Evolutionary conservation across 176 grass and related monocot genomes (phyloP), one percentile per base, ranked within the genome.

Genomic region (Cymbopogon citratus): DNA sequence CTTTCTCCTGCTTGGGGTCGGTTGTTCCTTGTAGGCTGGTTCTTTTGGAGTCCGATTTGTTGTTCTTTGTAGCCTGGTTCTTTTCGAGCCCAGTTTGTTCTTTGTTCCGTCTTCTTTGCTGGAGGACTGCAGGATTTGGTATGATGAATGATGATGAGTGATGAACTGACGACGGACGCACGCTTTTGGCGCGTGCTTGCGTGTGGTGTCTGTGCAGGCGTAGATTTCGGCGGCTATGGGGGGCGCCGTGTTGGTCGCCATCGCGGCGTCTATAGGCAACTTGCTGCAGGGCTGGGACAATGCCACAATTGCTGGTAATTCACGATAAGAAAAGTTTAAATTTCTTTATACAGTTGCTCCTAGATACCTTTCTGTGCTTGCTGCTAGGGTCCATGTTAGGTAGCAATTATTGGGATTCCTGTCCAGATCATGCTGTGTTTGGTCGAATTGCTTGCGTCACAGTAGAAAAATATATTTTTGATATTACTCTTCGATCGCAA

Each of bases 221-320:
- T 63, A 61, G 80, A 49, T 21, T 89, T 89, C 73, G 79, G 10
- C 79, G 63, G 87, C 45, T 64, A 96, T 96, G 93, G 48, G 86
- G 57, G 90, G 93, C 86, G 86, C 90, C 74, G 93, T 96, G 27
- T 86, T 96, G 41, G 90, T 96, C 31, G 93, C 93, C 73, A 82
- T 96, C 79, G 90, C 90, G 61, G 93, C 93, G 43, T 90, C 93
- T 64, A 92, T 96, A 45, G 93, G 93, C 35, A 96, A 92, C 84
- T 64, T 96, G 59, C 77, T 96, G 5, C 93, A 96, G 66, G 93
- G 93, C 31, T 96, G 90, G 93, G 93, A 96, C 74, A 96, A 96
- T 88, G 93, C 93, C 23, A 92, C 93, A 74, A 96, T 96, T 71
- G 93, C 93, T 87, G 90, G 93, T 96, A 85, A 90, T 41, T 48